Conservation (phyloP, 2,329 filamentous ascomycete species). For the Xylariaceae sp. region DNA sequence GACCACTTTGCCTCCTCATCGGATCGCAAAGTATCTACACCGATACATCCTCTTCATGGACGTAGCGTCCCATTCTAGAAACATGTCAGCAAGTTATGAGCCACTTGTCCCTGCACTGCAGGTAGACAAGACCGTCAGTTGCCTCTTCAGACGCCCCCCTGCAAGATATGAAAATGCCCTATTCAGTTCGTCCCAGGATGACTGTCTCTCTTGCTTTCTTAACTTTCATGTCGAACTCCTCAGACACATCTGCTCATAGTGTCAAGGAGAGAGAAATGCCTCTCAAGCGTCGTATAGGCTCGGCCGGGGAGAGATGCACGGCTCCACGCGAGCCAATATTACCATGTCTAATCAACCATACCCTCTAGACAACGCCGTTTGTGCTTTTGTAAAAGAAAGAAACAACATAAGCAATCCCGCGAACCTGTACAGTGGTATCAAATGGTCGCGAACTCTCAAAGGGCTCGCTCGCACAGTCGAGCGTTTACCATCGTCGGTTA, state of each 20-base stretch:
- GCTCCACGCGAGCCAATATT: slow-evolving; percentile 20
- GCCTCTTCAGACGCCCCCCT: slow-evolving; percentile 11
- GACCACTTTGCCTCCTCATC: slow-evolving; percentile 9
- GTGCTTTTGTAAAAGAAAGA: slow-evolving; percentile 26
- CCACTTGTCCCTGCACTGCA: too few species aligned
- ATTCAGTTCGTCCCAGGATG: slow-evolving; percentile 8
- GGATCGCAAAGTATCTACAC: too few species aligned
- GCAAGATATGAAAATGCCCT: slow-evolving; percentile 4
- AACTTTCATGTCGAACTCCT: slow-evolving; percentile 2
- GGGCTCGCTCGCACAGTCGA: slow-evolving; percentile 4
- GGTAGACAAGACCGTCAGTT: slow-evolving; percentile 9
- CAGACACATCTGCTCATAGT: slow-evolving; percentile 10
- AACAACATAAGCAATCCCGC: slow-evolving; percentile 16
- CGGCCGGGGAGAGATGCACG: slow-evolving; percentile 20
- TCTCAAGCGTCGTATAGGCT: too few species aligned
- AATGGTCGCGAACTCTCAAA: slow-evolving; percentile 2
- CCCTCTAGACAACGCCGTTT: slow-evolving; percentile 32
- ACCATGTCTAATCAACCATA: slow-evolving; percentile 31
- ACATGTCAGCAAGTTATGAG: slow-evolving; percentile 25
- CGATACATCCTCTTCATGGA: slow-evolving; percentile 17
- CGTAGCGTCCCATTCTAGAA: slow-evolving; percentile 25
- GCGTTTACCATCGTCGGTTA: slow-evolving; percentile 31
- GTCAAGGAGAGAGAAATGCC: slow-evolving; percentile 15
- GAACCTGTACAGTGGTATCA: slow-evolving; percentile 13
- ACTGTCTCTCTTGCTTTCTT: slow-evolving; percentile 5